Evolutionary conservation across 352 stramenopile genomes (phyloP).

Genomic region (Globisporangium carolinianum): DNA sequence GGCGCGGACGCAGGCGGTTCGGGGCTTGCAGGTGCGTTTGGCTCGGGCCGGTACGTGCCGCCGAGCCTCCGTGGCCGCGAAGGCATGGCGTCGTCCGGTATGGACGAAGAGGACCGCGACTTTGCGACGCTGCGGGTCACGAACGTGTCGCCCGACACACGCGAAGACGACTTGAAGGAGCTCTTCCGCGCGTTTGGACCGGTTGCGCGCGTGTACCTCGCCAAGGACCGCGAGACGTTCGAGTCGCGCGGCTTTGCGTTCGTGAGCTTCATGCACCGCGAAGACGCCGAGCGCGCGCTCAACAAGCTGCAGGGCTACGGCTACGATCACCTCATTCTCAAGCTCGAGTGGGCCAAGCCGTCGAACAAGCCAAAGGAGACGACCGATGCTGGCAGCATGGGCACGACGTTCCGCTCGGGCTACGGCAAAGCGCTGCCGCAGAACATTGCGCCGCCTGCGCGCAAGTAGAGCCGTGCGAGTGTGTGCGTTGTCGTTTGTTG

Average conservation of each 20-base stretch:
- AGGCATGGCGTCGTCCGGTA: slow-evolving; percentile 25
- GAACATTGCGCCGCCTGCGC: slow-evolving; percentile 68
- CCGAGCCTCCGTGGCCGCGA: slow-evolving; percentile 66
- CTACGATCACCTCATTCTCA: slow-evolving; percentile 99
- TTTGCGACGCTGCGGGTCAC: slow-evolving; percentile 96
- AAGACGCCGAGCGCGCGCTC: slow-evolving; percentile 95
- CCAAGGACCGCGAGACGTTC: slow-evolving; percentile 98
- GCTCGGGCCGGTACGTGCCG: slow-evolving; percentile 83
- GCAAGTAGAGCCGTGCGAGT: slow-evolving; percentile 47
- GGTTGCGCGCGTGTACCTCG: slow-evolving; percentile 96
- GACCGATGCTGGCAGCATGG: slow-evolving; percentile 71
- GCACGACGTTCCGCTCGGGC: slow-evolving; percentile 83
- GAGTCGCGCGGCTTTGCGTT: slow-evolving; percentile 97
- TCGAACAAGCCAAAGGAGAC: slow-evolving; percentile 77
- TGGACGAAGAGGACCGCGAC: slow-evolving; percentile 56
- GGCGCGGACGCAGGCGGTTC: slow-evolving; percentile 31
- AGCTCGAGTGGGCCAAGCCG: slow-evolving; percentile 99
- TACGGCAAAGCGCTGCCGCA: slow-evolving; percentile 86
- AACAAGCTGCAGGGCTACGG: slow-evolving; percentile 96
- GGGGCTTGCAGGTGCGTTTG: slow-evolving; percentile 62
- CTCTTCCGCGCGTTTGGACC: slow-evolving; percentile 96
- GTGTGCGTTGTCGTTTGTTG: not conserved
- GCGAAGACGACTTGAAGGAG: slow-evolving; percentile 97
- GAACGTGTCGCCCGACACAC: slow-evolving; percentile 98
- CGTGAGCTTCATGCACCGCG: slow-evolving; percentile 95